Evolutionary conservation across 805 yeast species (phyloP).

Genomic region (Blastobotrys parvus): DNA sequence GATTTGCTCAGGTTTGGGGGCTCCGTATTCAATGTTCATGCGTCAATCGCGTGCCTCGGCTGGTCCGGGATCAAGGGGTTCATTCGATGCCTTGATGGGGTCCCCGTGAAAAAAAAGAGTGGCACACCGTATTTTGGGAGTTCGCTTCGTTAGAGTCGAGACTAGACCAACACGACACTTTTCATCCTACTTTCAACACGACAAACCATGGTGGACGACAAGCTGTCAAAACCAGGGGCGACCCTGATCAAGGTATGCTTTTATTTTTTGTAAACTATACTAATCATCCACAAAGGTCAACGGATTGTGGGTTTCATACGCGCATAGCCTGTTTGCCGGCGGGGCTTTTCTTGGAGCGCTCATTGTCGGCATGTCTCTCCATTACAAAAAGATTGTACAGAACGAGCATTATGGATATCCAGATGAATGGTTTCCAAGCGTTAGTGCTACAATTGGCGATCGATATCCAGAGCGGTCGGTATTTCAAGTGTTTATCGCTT

Average conservation of each 20-base stretch:
- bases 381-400: slow-evolving; percentile 79
- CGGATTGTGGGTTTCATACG: slow-evolving; percentile 58
- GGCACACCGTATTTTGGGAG: no score
- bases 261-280: background rate
- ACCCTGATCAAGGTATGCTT: slow-evolving; percentile 12
- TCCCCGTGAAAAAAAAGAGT: no score
- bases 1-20: no score
- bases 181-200: no score
- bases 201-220: slow-evolving; percentile 8
- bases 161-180: no score
- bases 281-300: slow-evolving; percentile 33
- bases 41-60: no score
- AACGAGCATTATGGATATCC: slow-evolving; percentile 88
- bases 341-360: slow-evolving; percentile 72
- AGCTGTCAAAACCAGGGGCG: slow-evolving; percentile 9
- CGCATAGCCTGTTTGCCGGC: slow-evolving; percentile 65
- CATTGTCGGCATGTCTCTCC: slow-evolving; percentile 63
- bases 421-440: slow-evolving; percentile 98
- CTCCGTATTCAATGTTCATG: no score
- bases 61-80: no score
- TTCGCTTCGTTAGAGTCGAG: no score
- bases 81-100: no score
- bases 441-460: slow-evolving; percentile 95
- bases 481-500: slow-evolving; percentile 84
- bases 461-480: slow-evolving; percentile 91